A percentile compares a stretch with the other conserved stretches of the same genome.
Conservation (phyloP, 1,284 basidiomycete genomes). For the Boletus albobrunnescens region DNA sequence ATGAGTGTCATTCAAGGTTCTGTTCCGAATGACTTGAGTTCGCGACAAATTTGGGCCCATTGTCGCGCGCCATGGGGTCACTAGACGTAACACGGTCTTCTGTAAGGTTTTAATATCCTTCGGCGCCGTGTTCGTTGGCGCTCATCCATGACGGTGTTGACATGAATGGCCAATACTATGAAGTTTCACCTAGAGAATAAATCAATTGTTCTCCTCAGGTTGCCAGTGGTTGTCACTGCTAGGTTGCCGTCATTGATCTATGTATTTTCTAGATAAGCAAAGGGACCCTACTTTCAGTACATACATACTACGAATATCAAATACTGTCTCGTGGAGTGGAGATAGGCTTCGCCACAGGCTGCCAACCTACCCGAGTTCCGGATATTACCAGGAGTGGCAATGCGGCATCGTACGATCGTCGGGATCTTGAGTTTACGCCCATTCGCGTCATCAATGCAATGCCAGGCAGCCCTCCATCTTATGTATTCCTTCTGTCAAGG, state of each 20-base stretch:
- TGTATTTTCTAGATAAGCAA: neutral
- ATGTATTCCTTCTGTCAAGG: neutral
- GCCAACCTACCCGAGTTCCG: neutral
- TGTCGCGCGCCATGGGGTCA: neutral
- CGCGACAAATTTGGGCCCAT: neutral
- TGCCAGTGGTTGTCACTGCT: neutral
- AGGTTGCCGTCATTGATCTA: slow-evolving; percentile 2
- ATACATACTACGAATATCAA: neutral
- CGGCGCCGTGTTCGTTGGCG: neutral
- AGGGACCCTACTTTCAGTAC: too few species aligned
- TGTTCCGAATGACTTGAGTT: neutral
- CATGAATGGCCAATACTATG: neutral
- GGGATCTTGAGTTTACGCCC: neutral
- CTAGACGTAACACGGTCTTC: neutral
- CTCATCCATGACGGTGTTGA: neutral
- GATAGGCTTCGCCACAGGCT: neutral
- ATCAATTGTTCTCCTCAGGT: neutral
- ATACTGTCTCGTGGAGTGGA: neutral
- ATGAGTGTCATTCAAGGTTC: neutral
- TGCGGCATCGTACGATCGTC: neutral
- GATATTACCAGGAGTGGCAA: neutral
- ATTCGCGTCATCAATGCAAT: neutral
- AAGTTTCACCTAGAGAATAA: neutral
- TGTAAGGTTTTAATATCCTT: neutral
- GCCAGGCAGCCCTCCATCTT: neutral